Base-by-base conservation (phyloP, 805 yeast species). In the Ogataea methylovora region DNA sequence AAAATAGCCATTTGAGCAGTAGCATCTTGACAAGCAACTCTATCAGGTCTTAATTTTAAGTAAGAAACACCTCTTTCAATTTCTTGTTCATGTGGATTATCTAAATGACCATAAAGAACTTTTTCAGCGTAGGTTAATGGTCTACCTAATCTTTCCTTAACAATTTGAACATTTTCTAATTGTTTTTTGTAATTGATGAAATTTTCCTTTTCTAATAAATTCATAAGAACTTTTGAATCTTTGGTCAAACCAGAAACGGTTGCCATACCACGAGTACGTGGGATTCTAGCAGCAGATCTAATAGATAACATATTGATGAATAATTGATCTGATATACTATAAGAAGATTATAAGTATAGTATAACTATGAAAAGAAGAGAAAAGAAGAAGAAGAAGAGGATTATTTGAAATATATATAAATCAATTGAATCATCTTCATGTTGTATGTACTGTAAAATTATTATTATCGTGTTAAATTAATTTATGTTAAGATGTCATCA, bases 21-120 rank as follows among this genome's bases (percentile, higher is more conserved):
- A n/a, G 98, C 98, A 70, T 92, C 98, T 69, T 92, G 98, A 94
- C 94, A 90, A 19, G 98, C 98, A 31, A 92, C 97, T 59, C 98
- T 78, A 58, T 92, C 98, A 17, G 98, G 98, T 58, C 84, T 77
- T 51, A 92, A 73, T 68, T 92, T 92, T 59, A 92, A 73, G 64
- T 92, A 92, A 34, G 88, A 77, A 32, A 79, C 68, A 47, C 98
- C 99, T 64, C 98, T 77, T 69, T 65, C 43, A 68, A 62, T 47
- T 47, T 56, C 73, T 44, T 85, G 72, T 51, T 84, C 94, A 49
- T 84, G 90, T 24, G 96, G 96, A 49, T 86, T 69, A 38, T 79
- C 84, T 56, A 92, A 69, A 62, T 92, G 99, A 15, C 96, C 85
- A 60, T 92, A 92, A 42, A 92, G 70, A 49, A 87, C 78, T 65